A percentile compares a stretch with the other conserved stretches of the same genome.
Evolutionary conservation across 1,139 yeast genomes (phyloP).

Genomic region (Candida albicans): DNA sequence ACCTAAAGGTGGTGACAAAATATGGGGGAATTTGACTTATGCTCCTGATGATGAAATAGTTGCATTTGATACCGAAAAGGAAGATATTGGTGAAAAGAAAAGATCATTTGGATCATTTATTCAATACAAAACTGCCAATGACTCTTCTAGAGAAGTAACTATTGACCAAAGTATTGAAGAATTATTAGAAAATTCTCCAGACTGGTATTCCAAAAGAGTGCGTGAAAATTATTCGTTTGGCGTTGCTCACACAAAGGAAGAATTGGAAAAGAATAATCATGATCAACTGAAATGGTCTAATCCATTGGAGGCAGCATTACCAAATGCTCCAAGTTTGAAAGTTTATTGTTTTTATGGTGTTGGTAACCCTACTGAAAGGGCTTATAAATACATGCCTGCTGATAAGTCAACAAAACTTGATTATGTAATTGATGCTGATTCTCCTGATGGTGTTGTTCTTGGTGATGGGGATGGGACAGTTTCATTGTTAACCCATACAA

Average conservation of each 20-base stretch:
- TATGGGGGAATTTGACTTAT: constrained; percentile 73
- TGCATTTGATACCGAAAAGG: constrained; percentile 16
- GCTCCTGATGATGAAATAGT: constrained; percentile 63
- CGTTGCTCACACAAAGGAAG: constrained; percentile 56
- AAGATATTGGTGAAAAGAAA: constrained; percentile 19
- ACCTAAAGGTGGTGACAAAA: constrained; percentile 88
- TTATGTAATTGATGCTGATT: constrained; percentile 65
- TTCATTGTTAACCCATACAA: constrained; percentile 76
- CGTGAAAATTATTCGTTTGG: constrained; percentile 78
- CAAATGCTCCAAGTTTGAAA: constrained; percentile 91
- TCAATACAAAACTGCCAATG: constrained; percentile 47
- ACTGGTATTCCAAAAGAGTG: constrained; percentile 70
- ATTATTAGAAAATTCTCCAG: constrained; percentile 64
- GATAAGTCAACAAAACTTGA: constrained; percentile 62
- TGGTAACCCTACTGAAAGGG: constrained; percentile 93
- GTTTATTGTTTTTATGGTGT: constrained; percentile 91
- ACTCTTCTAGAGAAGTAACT: constrained; percentile 50
- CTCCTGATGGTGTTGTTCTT: constrained; percentile 61
- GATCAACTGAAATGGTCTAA: constrained; percentile 84
- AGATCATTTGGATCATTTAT: constrained; percentile 75
- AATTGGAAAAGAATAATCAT: constrained; percentile 62
- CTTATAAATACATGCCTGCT: constrained; percentile 69
- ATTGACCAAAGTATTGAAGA: constrained; percentile 66
- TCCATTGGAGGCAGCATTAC: constrained; percentile 88
- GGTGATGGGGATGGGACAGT: constrained; percentile 98